phyloP scores from a whole-genome alignment of 192 early-diverging fungal genomes.

The Rhizophagus prolifer region DNA sequence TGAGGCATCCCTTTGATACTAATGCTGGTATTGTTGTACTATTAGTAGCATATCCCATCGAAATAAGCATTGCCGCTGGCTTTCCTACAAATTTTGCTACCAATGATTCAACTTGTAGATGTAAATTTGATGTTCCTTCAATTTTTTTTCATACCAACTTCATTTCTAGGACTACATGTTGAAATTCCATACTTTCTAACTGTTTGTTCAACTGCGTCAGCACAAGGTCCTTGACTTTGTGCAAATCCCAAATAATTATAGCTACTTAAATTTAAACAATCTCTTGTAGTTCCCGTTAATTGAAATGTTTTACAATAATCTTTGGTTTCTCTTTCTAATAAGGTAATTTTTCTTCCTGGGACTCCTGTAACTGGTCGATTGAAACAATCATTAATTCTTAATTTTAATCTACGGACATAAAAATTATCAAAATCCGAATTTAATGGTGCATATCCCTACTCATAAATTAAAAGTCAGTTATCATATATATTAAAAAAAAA shows the following conservation, averaged over 20 bases:
- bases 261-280: slow-evolving; percentile 89
- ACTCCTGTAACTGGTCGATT: slow-evolving; percentile 93
- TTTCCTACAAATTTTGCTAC: slow-evolving; percentile 90
- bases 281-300: slow-evolving; percentile 76
- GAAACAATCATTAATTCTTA: slow-evolving; percentile 88
- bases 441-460: slow-evolving; percentile 86
- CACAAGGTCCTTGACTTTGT: slow-evolving; percentile 88
- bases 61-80: slow-evolving; percentile 82
- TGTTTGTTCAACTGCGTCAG: slow-evolving; percentile 84
- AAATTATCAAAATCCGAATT: slow-evolving; percentile 97
- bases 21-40: slow-evolving; percentile 90
- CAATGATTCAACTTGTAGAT: slow-evolving; percentile 76
- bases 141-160: slow-evolving; percentile 60
- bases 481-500: background rate
- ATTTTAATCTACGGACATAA: slow-evolving; percentile 82
- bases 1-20: slow-evolving; percentile 80
- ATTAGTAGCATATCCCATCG: slow-evolving; percentile 98
- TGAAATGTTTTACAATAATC: slow-evolving; percentile 86
- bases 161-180: slow-evolving; percentile 63
- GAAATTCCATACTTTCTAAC: slow-evolving; percentile 74
- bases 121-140: slow-evolving; percentile 52
- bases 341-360: slow-evolving; percentile 80
- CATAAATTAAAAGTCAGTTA: background rate
- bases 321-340: slow-evolving; percentile 81
- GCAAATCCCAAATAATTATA: slow-evolving; percentile 99